Percentiles rank a stretch among this genome's conserved stretches.
Conservation (phyloP, 441 rosid genomes). For the Gossypium lobatum region DNA sequence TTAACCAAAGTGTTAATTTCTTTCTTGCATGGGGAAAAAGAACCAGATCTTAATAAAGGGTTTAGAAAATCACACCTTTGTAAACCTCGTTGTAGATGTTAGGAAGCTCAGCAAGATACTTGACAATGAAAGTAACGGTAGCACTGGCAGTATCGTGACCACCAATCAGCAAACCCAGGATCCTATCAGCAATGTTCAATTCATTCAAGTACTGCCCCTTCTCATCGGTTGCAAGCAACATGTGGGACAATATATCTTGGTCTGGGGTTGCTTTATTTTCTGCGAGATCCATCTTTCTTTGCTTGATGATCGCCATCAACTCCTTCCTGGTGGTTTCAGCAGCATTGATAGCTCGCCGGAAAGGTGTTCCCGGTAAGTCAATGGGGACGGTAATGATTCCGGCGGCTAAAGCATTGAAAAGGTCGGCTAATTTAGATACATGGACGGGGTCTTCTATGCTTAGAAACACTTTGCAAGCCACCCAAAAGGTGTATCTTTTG, state of each 20-base stretch:
- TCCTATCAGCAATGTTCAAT: conserved; percentile 19
- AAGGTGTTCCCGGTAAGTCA: conserved; percentile 39
- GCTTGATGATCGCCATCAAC: conserved; percentile 29
- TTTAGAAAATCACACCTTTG: conserved; percentile 14
- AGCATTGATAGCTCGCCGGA: conserved; percentile 32
- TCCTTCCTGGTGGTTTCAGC: conserved; percentile 33
- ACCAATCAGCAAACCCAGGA: conserved; percentile 32
- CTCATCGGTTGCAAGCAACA: conserved; percentile 31
- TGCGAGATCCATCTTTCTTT: conserved; percentile 31
- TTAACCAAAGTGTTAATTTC: not conserved
- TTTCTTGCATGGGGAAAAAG: not conserved
- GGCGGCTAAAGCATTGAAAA: conserved; percentile 31
- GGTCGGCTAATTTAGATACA: conserved; percentile 27
- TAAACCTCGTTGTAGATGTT: conserved; percentile 25
- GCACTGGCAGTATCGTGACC: conserved; percentile 41
- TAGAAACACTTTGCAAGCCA: conserved; percentile 34
- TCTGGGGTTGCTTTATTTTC: conserved; percentile 13
- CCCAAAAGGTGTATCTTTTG: conserved; percentile 38
- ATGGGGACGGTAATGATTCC: conserved; percentile 38
- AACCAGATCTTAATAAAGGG: not conserved
- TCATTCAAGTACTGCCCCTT: conserved; percentile 34
- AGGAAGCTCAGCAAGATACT: conserved; percentile 32
- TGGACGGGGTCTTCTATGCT: conserved; percentile 33
- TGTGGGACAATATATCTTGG: conserved; percentile 33
- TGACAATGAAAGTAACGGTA: conserved; percentile 31